Evolutionary conservation across 495 filamentous ascomycete species (phyloP).

Genomic region (Podospora conica): DNA sequence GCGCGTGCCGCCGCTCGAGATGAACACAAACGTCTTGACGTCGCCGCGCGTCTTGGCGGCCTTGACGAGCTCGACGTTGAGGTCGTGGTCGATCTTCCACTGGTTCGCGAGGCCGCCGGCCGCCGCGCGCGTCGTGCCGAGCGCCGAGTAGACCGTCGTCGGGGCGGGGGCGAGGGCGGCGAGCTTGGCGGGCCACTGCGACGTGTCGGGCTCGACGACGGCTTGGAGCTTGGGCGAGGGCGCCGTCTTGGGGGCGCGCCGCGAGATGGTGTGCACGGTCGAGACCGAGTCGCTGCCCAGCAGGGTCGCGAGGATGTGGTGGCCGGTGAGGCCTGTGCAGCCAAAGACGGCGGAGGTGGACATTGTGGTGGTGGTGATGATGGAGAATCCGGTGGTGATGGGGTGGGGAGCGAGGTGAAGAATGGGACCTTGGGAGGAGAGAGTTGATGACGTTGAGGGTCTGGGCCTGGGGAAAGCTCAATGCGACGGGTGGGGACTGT

Average conservation of each 20-base stretch:
- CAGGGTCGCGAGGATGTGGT: conserved; percentile 50
- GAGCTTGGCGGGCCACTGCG: conserved; percentile 53
- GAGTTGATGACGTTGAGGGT: not conserved
- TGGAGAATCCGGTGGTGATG: not conserved
- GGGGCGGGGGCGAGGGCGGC: conserved; percentile 50
- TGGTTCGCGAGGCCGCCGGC: conserved; percentile 68
- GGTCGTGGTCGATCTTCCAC: conserved; percentile 69
- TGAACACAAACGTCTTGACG: conserved; percentile 59
- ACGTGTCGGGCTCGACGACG: conserved; percentile 40
- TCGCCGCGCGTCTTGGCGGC: conserved; percentile 56
- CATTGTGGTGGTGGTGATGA: conserved; percentile 14
- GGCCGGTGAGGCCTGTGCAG: conserved; percentile 52
- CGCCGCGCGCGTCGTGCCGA: conserved; percentile 59
- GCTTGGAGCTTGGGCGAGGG: conserved; percentile 46
- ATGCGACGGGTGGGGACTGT: not conserved
- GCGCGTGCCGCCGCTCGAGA: conserved; percentile 50
- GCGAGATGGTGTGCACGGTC: conserved; percentile 52
- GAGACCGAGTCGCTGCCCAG: conserved; percentile 38
- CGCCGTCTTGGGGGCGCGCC: conserved; percentile 40
- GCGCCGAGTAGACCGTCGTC: conserved; percentile 54
- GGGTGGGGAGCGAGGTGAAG: not conserved
- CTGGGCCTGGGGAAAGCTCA: not conserved
- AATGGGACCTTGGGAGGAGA: not conserved
- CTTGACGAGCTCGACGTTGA: conserved; percentile 63
- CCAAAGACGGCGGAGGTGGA: conserved; percentile 47